Base-by-base conservation (phyloP, 164 flowering plant species). In the Echeveria elegans region DNA sequence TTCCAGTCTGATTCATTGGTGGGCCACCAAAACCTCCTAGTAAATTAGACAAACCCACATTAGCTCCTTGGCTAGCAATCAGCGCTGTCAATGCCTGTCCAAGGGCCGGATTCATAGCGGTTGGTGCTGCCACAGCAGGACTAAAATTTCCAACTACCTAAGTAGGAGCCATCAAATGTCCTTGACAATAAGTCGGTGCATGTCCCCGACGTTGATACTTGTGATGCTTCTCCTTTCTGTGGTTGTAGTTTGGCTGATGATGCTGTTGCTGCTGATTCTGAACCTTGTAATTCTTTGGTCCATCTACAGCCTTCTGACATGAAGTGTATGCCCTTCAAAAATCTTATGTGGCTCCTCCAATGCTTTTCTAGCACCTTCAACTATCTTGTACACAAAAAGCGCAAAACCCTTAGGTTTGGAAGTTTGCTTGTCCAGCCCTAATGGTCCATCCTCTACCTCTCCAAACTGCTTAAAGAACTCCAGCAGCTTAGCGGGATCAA, bases 11-110 rank as follows among this genome's bases (percentile, higher is more conserved):
- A 69, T 78, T 80, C 60, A 76, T 75, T 0, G 78, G 73, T 0
- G 79, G 74, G 48, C 77, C 79, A 5, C 83, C 86, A 56, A 82
- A 68, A 1, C 87, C 74, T 0, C 89, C 88, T 21, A 88, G 76
- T 68, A 86, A 66, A 68, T 84, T 88, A 0, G 78, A 77, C 62
- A 87, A 68, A 37, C 89, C 90, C 68, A 86, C 61, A 7, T 88
- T 90, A 43, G 85, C 86, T n/a, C 92, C 87, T 69, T 82, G 91
- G 8, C 80, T 53, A 0, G 95, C 86, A 59, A 88, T 74, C 67
- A 88, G 61, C 0, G 95, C 90, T 1, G 86, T 79, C 65, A 88
- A 66, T 0, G 95, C 95, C 75, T 88, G 95, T 1, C 89, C 91
- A 30, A 88, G 72, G 7, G 84, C 87, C 2, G 89, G 90, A 59